These are phyloP conservation scores for Crithidia sp. DNA, from an alignment of 208 protist species.

Conservation along the genomic window DNA sequence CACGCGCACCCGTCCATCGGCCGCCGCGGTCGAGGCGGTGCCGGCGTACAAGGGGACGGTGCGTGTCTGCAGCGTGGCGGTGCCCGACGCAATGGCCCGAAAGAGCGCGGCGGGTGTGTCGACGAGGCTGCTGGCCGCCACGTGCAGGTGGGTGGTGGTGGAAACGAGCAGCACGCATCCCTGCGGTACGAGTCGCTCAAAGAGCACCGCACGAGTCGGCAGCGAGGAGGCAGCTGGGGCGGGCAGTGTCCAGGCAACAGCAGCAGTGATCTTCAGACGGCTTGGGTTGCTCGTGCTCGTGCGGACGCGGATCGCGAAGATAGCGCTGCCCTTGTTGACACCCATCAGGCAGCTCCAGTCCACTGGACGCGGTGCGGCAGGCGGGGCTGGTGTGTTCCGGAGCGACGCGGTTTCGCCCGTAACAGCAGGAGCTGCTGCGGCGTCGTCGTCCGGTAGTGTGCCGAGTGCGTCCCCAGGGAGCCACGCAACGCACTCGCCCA, in stretches of 20 bases:
- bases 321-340: conserved; percentile 20
- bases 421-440: not conserved
- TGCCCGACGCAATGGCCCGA: not conserved
- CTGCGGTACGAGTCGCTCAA: not conserved
- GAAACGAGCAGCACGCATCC: conserved; percentile 28
- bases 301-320: conserved; percentile 20
- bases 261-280: conserved; percentile 11
- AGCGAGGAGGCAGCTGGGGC: conserved; percentile 7
- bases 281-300: conserved; percentile 13
- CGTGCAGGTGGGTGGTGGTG: conserved; percentile 28
- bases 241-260: conserved; percentile 22
- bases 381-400: not conserved
- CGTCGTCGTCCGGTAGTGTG: not conserved
- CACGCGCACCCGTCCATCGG: conserved; percentile 40
- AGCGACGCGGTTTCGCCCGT: not conserved
- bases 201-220: conserved; percentile 14
- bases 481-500: conserved; percentile 65
- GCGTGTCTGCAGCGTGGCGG: conserved; percentile 19
- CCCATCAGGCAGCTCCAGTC: conserved; percentile 29
- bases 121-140: conserved; percentile 18
- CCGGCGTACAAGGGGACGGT: conserved; percentile 20
- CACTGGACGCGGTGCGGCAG: not conserved
- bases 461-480: conserved; percentile 26
- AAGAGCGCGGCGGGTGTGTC: conserved; percentile 11
- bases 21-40: conserved; percentile 5